Conservation (phyloP, 371 early-diverging fungal species). For the Dinochytrium kinnereticum region DNA sequence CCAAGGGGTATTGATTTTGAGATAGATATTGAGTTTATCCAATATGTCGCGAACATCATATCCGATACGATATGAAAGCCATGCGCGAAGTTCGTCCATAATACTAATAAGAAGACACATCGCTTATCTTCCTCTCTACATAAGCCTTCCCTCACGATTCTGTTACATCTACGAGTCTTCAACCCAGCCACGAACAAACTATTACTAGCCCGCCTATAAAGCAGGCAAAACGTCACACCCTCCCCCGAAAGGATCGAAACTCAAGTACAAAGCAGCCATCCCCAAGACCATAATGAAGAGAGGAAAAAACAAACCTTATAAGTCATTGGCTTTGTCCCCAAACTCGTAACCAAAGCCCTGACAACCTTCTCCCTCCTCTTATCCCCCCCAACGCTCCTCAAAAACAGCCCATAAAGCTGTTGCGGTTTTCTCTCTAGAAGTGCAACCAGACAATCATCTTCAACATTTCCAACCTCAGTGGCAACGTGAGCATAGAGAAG, state of each 20-base stretch:
- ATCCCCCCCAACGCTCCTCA: background rate
- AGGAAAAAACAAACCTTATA: conserved; percentile 18
- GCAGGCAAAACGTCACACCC: background rate
- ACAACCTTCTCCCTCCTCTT: conserved; percentile 8
- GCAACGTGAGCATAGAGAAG: conserved; percentile 30
- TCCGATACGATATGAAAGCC: no score
- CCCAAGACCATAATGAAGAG: background rate
- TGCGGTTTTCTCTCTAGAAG: conserved; percentile 21
- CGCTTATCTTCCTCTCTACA: no score
- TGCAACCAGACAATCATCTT: conserved; percentile 32
- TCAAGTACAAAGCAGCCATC: background rate
- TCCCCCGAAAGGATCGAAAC: background rate
- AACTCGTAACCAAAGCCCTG: conserved; percentile 16
- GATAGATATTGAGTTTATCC: no score
- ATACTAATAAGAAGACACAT: no score
- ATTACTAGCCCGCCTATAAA: no score
- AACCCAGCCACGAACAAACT: no score
- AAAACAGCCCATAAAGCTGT: conserved; percentile 22
- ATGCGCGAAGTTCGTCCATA: no score
- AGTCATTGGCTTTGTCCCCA: conserved; percentile 32
- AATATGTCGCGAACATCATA: no score
- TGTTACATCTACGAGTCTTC: no score
- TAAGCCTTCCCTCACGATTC: no score
- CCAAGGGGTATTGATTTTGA: no score
- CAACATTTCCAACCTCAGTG: conserved; percentile 9